These are phyloP conservation scores for Anthostomella pinea DNA, from an alignment of 2,329 filamentous ascomycete species.

Conservation along the genomic window DNA sequence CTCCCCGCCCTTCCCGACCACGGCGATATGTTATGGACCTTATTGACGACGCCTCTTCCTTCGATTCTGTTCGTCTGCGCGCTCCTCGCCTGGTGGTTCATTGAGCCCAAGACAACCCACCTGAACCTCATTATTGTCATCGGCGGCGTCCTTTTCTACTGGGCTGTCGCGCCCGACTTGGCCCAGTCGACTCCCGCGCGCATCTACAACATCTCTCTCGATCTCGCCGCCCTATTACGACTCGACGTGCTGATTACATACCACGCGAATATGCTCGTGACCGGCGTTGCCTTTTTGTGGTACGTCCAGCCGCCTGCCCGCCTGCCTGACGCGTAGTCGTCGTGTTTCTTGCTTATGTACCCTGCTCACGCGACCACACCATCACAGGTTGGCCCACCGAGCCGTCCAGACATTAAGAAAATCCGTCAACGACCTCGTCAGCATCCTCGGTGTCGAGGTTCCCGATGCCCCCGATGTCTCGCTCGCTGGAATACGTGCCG, in stretches of 20 bases:
- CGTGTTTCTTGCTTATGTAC: slow-evolving; percentile 1
- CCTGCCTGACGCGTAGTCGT: slow-evolving; percentile 6
- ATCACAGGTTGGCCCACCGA: slow-evolving; percentile 72
- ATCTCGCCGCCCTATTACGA: slow-evolving; percentile 38
- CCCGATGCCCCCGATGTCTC: slow-evolving; percentile 87
- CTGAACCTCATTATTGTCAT: slow-evolving; percentile 41
- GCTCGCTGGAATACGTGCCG: slow-evolving; percentile 81
- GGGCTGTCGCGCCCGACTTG: slow-evolving; percentile 40
- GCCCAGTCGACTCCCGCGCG: slow-evolving; percentile 36
- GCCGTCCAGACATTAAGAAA: slow-evolving; percentile 87
- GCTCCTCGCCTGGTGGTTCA: slow-evolving; percentile 43
- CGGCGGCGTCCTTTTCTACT: slow-evolving; percentile 40
- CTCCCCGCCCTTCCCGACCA: slow-evolving; percentile 25
- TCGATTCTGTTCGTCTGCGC: slow-evolving; percentile 43
- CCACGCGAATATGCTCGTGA: slow-evolving; percentile 55
- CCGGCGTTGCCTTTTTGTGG: slow-evolving; percentile 52
- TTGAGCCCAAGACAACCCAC: slow-evolving; percentile 42
- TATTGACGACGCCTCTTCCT: slow-evolving; percentile 44
- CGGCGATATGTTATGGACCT: slow-evolving; percentile 49
- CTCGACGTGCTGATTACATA: slow-evolving; percentile 46
- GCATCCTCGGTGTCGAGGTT: slow-evolving; percentile 89
- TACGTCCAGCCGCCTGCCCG: slow-evolving; percentile 33
- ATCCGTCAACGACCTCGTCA: slow-evolving; percentile 85
- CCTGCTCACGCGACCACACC: slow-evolving; percentile 14
- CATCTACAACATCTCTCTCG: slow-evolving; percentile 33